A percentile compares a stretch with the other conserved stretches of the same genome.
Evolutionary conservation across 768 basidiomycete species (phyloP).

Genomic region (Suillus luteus): DNA sequence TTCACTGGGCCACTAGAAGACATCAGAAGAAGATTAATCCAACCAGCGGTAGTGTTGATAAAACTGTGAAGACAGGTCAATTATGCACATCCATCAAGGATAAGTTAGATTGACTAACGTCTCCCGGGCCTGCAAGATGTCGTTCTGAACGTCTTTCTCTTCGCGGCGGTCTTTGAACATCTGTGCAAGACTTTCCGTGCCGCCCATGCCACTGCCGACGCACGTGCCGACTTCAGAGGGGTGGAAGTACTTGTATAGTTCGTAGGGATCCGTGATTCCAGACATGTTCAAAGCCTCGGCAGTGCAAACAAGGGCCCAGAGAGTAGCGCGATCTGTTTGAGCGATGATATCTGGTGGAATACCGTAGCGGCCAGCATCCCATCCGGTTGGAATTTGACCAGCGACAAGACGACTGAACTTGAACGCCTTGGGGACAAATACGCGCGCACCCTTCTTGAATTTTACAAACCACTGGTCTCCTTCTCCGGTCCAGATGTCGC

Average conservation of each 20-base stretch:
- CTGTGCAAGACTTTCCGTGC: constrained; percentile 82
- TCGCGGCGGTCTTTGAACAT: constrained; percentile 99
- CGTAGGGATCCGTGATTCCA: constrained; percentile 97
- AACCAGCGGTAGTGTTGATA: constrained; percentile 98
- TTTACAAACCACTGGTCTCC: constrained; percentile 98
- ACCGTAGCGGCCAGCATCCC: constrained; percentile 95
- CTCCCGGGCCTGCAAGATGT: constrained; percentile 97
- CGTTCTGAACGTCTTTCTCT: constrained; percentile 97
- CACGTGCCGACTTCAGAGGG: constrained; percentile 95
- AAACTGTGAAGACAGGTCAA: constrained; percentile 54
- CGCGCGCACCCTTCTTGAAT: constrained; percentile 95
- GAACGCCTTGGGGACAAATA: constrained; percentile 94
- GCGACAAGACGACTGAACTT: constrained; percentile 92
- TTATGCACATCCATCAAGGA: constrained; percentile 2
- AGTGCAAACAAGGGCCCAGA: constrained; percentile 94
- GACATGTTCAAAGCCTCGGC: constrained; percentile 97
- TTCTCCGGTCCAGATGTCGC: constrained; percentile 90
- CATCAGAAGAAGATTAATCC: constrained; percentile 93
- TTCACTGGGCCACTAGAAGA: constrained; percentile 98
- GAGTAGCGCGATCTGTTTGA: constrained; percentile 88
- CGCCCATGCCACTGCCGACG: constrained; percentile 98
- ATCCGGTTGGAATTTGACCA: constrained; percentile 96
- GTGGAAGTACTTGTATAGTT: constrained; percentile 95
- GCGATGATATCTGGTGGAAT: constrained; percentile 95
- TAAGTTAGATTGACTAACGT: constrained; percentile 62